Evolutionary conservation across 805 yeast species (phyloP), one percentile per base, ranked within the genome.

Genomic region (Spathaspora arborariae): DNA sequence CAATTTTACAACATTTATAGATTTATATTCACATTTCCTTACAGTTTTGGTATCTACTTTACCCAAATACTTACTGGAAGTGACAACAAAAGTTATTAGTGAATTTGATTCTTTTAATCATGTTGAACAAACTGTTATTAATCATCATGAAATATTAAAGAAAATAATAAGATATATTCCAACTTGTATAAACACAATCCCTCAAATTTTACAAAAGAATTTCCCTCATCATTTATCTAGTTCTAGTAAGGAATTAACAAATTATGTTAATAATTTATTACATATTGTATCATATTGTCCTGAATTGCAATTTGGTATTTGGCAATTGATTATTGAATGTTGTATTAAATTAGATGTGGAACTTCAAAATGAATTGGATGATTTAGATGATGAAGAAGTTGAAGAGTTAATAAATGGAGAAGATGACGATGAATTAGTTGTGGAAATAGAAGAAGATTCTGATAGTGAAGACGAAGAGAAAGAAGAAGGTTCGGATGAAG

Each of bases 261-360:
- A 82, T 55, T 92, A 87, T 62, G 79, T 85, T 11, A 61, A 70
- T 20, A 90, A 92, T 60, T 60, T 88, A 42, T 67, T 91, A 44
- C 59, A 60, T 20, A 62, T 88, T 21, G 68, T 82, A 30, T 72
- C 74, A 8, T 91, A 92, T 63, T 87, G 94, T 52, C 80, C 81
- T 3, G 97, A 90, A 54, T 68, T 90, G 52, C 81, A 83, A 54
- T 77, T 77, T 52, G 80, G 80, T 41, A 74, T 88, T 5, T 91
- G 97, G 97, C 83, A 85, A 19, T 64, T 88, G 48, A 74, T 91
- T 13, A 70, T 90, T 35, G 96, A 92, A 63, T 79, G 82, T 51
- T 77, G 87, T 46, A 88, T 94, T 49, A 86, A 88, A 53, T 72
- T 94, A 41, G 99, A 92, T 65, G 97, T 91, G 4, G 98, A 90